phyloP scores from a whole-genome alignment of 2,329 filamentous ascomycete species.

The Hyphodiscus sp. region DNA sequence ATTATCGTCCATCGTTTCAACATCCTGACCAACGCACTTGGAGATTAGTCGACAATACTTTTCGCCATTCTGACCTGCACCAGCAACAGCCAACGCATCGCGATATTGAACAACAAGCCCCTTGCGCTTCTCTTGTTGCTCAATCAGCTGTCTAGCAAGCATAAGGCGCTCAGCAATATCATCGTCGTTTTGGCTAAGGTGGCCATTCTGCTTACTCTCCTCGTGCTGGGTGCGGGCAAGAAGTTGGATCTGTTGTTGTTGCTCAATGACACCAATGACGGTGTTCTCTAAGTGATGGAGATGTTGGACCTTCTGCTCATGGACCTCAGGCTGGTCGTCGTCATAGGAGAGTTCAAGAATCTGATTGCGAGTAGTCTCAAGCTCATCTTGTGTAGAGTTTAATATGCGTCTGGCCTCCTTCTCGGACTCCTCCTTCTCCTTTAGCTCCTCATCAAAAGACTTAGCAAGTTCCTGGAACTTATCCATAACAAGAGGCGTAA shows the following conservation, averaged over 20 bases:
- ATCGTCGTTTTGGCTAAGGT: constrained; percentile 33
- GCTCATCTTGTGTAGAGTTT: constrained; percentile 60
- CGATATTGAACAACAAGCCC: constrained; percentile 62
- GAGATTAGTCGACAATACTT: constrained; percentile 49
- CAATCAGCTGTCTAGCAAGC: constrained; percentile 50
- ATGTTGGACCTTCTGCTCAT: constrained; percentile 18
- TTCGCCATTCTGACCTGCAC: constrained; percentile 66
- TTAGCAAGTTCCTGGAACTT: constrained; percentile 65
- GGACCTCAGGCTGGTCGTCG: constrained; percentile 15
- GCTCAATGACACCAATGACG: constrained; percentile 29
- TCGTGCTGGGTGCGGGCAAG: constrained; percentile 36
- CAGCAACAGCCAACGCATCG: constrained; percentile 59
- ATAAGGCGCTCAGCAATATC: constrained; percentile 47
- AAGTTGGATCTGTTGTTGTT: constrained; percentile 42
- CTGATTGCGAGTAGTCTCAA: constrained; percentile 53
- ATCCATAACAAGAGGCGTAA: constrained; percentile 62
- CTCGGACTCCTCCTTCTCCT: constrained; percentile 65
- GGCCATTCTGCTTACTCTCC: constrained; percentile 43
- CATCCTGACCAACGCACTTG: constrained; percentile 35
- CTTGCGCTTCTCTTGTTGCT: constrained; percentile 44
- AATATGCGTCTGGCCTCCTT: constrained; percentile 61
- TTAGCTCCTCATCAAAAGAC: constrained; percentile 68
- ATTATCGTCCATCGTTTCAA: constrained; percentile 37
- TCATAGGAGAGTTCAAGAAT: constrained; percentile 44
- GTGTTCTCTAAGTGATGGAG: constrained; percentile 18